phyloP scores from a whole-genome alignment of 2,329 filamentous ascomycete genomes.

The Fusarium nodosum region DNA sequence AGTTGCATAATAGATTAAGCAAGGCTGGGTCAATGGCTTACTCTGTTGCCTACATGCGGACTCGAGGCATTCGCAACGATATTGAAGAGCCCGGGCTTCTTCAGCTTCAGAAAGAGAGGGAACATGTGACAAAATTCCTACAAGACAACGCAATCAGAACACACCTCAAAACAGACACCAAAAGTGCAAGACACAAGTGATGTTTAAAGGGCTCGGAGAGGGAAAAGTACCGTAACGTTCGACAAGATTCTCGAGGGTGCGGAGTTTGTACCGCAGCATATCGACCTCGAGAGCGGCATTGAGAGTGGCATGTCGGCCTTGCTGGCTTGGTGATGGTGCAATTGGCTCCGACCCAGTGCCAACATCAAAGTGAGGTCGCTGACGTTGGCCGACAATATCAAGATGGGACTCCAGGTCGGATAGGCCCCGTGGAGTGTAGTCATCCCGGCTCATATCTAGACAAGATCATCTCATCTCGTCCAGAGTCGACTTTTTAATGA shows the following conservation, averaged over 20 bases:
- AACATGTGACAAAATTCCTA: slow-evolving; percentile 52
- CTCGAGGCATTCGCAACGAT: slow-evolving; percentile 71
- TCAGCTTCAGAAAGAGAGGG: slow-evolving; percentile 67
- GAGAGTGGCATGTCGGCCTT: slow-evolving; percentile 61
- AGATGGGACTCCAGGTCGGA: slow-evolving; percentile 52
- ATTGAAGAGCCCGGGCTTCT: slow-evolving; percentile 69
- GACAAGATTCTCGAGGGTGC: slow-evolving; percentile 63
- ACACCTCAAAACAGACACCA: slow-evolving; percentile 11
- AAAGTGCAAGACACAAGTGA: slow-evolving; percentile 18
- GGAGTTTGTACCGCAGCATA: slow-evolving; percentile 69
- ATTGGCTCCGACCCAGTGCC: slow-evolving; percentile 66
- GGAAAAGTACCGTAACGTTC: slow-evolving; percentile 62
- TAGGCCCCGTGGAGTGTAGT: slow-evolving; percentile 51
- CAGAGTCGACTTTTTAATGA: slow-evolving; percentile 46
- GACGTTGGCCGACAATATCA: slow-evolving; percentile 52
- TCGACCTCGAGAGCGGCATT: slow-evolving; percentile 65
- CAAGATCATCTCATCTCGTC: slow-evolving; percentile 51
- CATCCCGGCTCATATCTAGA: slow-evolving; percentile 51
- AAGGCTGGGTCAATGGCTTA: slow-evolving; percentile 39
- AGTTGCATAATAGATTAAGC: slow-evolving; percentile 4
- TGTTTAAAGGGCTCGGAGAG: slow-evolving; percentile 24
- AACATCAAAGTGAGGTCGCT: slow-evolving; percentile 64
- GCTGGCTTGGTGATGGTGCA: slow-evolving; percentile 62
- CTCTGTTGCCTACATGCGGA: slow-evolving; percentile 60
- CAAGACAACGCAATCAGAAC: slow-evolving; percentile 35